Conservation (phyloP, 2,329 filamentous ascomycete genomes). For the Talaromyces amestolkiae region DNA sequence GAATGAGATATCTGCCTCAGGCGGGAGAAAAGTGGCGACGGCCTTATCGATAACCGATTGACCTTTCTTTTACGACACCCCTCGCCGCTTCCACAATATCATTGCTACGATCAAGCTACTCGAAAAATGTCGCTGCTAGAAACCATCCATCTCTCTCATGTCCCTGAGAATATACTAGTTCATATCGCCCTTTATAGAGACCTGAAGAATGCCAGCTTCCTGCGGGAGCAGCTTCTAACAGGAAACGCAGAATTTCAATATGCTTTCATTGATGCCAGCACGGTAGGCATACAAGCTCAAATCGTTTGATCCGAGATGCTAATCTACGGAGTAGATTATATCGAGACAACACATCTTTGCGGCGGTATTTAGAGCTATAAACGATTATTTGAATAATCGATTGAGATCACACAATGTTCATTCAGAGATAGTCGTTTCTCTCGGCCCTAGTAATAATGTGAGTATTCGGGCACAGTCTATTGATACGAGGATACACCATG, state of each 20-base stretch:
- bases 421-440: constrained; percentile 77
- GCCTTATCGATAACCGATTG: constrained; percentile 12
- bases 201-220: constrained; percentile 71
- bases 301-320: not conserved
- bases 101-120: not conserved
- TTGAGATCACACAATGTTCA: constrained; percentile 83
- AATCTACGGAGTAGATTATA: constrained; percentile 54
- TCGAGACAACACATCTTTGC: constrained; percentile 71
- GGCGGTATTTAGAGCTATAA: constrained; percentile 74
- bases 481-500: not conserved
- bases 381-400: constrained; percentile 58
- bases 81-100: not conserved
- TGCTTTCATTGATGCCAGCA: constrained; percentile 82
- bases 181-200: constrained; percentile 73
- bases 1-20: not conserved
- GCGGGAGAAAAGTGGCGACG: not conserved
- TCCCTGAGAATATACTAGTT: constrained; percentile 65
- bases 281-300: constrained; percentile 52
- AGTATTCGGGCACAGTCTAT: constrained; percentile 24
- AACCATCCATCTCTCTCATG: constrained; percentile 70
- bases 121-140: constrained; percentile 51
- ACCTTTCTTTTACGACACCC: not conserved
- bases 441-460: constrained; percentile 82
- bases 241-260: constrained; percentile 88
- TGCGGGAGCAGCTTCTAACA: constrained; percentile 79